Base-by-base conservation (phyloP, 495 filamentous ascomycete genomes). In the Penicillium cinerascens region DNA sequence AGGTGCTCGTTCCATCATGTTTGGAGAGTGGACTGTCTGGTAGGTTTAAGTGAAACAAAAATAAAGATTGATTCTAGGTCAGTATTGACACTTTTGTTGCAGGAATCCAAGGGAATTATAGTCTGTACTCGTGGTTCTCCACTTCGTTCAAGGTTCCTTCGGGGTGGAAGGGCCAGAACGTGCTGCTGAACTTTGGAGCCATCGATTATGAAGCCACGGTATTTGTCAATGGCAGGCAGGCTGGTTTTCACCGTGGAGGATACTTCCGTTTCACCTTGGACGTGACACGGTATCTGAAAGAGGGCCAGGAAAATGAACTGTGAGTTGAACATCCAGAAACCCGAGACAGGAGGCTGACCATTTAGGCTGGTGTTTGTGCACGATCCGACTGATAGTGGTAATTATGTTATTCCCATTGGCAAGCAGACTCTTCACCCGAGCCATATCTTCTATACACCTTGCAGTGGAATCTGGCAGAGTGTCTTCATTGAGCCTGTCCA, bases 361-460 rank as follows among this genome's bases (percentile, higher is more conserved):
- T 20, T 49, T 50, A 84, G 81, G 4, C 68, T 77, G 17, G 82
- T 87, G 5, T 81, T 81, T 52, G 84, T 84, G 1, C 78, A 81
- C 42, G 85, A 88, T 47, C 84, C 84, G 0, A 88, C 85, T 0
- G 83, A 87, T 52, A 60, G 55, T 13, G 68, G 72, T 33, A 71
- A 71, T 55, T 62, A 72, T 52, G 72, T 77, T n/a, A 84, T 83
- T 36, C 83, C 83, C 0, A 73, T 84, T 48, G 84, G 84, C 43
- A 88, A 88, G 65, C 85, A 87, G 60, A 81, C 76, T 8, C 65
- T 77, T 2, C 55, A 63, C 2, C 80, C 76, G 2, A 79, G 76
- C 6, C 84, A 87, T 55, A 87, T 88, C 44, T 88, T 85, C 60
- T 88, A 88, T 63, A 82, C 78, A 0, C 82, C 85, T 10, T 87